These are phyloP conservation scores for Hsuehochloa calcarea DNA, from an alignment of 176 grass and related monocot genomes.

Conservation along the genomic window DNA sequence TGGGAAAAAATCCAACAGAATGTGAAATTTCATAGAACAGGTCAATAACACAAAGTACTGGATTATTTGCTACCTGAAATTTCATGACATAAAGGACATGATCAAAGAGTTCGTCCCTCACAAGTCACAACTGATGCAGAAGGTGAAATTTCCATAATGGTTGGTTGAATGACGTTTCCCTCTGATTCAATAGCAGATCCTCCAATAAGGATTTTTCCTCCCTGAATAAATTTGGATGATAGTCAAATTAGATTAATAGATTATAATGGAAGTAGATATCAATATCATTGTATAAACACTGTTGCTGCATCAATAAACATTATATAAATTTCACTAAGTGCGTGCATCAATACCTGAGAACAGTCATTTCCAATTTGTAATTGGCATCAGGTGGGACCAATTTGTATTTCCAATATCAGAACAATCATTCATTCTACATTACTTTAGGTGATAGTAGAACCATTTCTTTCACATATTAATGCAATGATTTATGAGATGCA, in stretches of 20 bases:
- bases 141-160: constrained; percentile 86
- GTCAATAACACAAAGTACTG: constrained; percentile 8
- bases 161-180: constrained; percentile 86
- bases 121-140: constrained; percentile 46
- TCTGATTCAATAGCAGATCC: constrained; percentile 76
- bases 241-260: constrained; percentile 15
- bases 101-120: constrained; percentile 95
- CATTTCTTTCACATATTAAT: constrained; percentile 14
- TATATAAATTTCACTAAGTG: constrained; percentile 37
- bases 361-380: too few species aligned
- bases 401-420: too few species aligned
- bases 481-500: not conserved
- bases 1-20: not conserved
- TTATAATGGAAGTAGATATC: not conserved
- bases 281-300: constrained; percentile 1
- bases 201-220: constrained; percentile 86
- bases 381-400: too few species aligned
- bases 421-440: not conserved
- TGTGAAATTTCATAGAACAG: not conserved
- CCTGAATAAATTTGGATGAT: constrained; percentile 43
- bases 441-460: not conserved
- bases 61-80: constrained; percentile 62
- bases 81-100: constrained; percentile 98
- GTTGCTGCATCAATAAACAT: not conserved
- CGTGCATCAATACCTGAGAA: too few species aligned